A percentile compares a stretch with the other conserved stretches of the same genome.
Evolutionary conservation across 192 early-diverging fungal species (phyloP).

Genomic region (Geranomyces variabilis): DNA sequence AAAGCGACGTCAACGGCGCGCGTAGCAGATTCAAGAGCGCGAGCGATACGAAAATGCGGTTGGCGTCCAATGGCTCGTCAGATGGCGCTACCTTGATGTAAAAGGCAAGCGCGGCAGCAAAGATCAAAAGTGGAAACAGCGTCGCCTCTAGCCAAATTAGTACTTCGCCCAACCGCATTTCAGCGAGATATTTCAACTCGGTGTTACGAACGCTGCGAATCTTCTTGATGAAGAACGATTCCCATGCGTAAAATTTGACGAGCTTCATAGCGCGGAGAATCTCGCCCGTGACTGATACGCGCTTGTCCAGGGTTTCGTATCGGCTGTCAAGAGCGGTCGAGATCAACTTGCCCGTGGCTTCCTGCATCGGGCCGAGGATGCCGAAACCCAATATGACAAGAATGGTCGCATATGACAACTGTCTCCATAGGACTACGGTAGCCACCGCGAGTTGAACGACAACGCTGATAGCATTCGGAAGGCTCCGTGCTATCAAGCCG

Average conservation of each 20-base stretch:
- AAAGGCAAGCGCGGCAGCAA: background rate
- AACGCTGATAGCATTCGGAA: slow-evolving; percentile 3
- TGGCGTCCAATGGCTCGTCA: background rate
- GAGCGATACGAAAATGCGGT: background rate
- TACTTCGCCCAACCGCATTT: background rate
- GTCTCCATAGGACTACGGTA: slow-evolving; percentile 7
- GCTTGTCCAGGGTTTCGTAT: no score
- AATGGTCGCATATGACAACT: slow-evolving; percentile 10
- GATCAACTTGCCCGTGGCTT: background rate
- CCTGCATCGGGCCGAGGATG: slow-evolving; percentile 10
- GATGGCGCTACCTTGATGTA: background rate
- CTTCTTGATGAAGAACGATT: background rate
- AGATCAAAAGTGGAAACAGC: background rate
- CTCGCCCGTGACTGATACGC: background rate
- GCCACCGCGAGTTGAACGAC: slow-evolving; percentile 21
- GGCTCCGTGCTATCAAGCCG: slow-evolving; percentile 11
- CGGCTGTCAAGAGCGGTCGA: background rate
- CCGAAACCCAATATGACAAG: background rate
- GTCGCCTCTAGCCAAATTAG: background rate
- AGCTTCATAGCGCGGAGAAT: background rate
- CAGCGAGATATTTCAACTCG: background rate
- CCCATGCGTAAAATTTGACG: slow-evolving; percentile 6
- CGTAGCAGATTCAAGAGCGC: slow-evolving; percentile 8
- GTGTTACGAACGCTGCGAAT: background rate
- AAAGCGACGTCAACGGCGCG: slow-evolving; percentile 10